Evolutionary conservation across 2,329 filamentous ascomycete species (phyloP), one percentile per base, ranked within the genome.

Genomic region (Diaporthe velutina): DNA sequence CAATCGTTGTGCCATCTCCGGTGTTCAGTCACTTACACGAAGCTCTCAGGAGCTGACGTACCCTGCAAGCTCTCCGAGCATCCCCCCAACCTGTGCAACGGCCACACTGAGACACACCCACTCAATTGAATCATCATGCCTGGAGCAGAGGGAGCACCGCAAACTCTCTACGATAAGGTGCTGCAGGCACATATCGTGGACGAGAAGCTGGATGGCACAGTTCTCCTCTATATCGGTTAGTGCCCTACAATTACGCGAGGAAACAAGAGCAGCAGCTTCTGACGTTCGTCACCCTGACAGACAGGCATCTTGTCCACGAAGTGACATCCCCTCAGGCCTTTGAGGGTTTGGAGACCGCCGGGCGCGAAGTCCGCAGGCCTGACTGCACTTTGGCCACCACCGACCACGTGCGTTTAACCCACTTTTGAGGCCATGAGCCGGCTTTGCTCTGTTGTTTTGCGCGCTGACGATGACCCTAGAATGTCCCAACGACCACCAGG

Each of bases 251-350:
- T 52, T 15, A 30, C 40, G 22, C 66, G 38, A 30, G 25, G 13
- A 6, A 42, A n/a, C 17, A 28, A 15, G 40, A 3, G 22, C 61
- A 57, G n/a, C 9, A 38, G 30, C 12, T 40, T 67, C 75, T 73
- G 58, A 76, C 66, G 25, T 22, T 12, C n/a, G n/a, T n/a, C 19
- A 55, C 35, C 8, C 50, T 74, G 74, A 52, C 80, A 96, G 95
- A 98, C 86, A 91, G 97, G 84, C 97, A 99, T 89, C 90, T 99
- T 77, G 96, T 98, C 77, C 97, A 99, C 84, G 97, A 99, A 89
- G 97, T 99, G 83, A 99, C 97, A 80, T 98, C 96, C 80, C 97
- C 97, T 77, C 97, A 98, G 95, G 97, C 97, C 64, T 99, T 98
- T 81, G 97, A 99, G 84, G 96, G 96, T 70, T 91, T 98, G 71